These are phyloP conservation scores for Xylaria sp. DNA, from an alignment of 2,329 filamentous ascomycete species.

Conservation along the genomic window DNA sequence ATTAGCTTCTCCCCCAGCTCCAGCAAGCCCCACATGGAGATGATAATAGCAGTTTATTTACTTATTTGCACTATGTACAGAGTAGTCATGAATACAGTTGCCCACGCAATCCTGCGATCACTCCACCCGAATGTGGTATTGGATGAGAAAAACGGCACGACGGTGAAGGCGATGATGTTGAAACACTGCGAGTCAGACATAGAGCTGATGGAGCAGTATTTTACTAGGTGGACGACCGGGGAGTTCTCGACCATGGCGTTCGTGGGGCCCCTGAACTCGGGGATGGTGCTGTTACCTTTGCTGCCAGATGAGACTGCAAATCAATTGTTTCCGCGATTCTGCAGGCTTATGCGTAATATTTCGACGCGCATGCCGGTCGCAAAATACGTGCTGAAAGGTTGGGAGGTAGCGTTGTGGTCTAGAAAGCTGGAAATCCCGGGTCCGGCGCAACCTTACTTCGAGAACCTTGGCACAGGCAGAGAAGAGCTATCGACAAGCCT, in stretches of 20 bases:
- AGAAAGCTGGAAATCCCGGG: conserved; percentile 27
- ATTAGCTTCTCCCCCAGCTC: background rate
- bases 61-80: background rate
- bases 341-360: conserved; percentile 25
- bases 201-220: conserved; percentile 35
- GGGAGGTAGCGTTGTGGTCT: conserved; percentile 28
- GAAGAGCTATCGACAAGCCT: conserved; percentile 20
- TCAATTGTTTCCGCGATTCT: conserved; percentile 27
- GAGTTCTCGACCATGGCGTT: conserved; percentile 32
- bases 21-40: background rate
- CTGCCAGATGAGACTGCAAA: conserved; percentile 19
- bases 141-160: background rate
- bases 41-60: background rate
- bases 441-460: conserved; percentile 28
- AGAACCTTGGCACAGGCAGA: conserved; percentile 3
- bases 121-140: conserved; percentile 14
- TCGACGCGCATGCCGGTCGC: conserved; percentile 26
- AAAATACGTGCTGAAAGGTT: conserved; percentile 30
- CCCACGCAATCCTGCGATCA: conserved; percentile 20
- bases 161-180: conserved; percentile 10
- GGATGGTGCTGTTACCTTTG: conserved; percentile 27
- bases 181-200: conserved; percentile 19
- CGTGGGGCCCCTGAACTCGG: conserved; percentile 24
- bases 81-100: conserved; percentile 18
- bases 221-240: conserved; percentile 21